Conservation (phyloP, 2,329 filamentous ascomycete species). For the Tolypocladium tropicale region DNA sequence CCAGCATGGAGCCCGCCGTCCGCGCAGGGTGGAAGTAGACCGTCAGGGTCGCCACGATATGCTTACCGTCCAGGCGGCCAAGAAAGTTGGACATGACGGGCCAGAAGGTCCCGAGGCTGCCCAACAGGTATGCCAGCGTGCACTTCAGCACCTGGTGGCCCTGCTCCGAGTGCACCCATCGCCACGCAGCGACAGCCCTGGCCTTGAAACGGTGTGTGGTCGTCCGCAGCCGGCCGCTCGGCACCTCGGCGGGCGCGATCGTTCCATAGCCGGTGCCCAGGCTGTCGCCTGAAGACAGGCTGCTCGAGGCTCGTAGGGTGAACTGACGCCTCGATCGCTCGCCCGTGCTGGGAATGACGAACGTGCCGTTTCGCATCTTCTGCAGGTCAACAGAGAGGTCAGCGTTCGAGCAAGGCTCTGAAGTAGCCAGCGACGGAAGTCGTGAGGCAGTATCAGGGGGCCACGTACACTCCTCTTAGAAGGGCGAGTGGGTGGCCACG, state of each 20-base stretch:
- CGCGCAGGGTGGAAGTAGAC: constrained; percentile 92
- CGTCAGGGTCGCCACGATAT: constrained; percentile 85
- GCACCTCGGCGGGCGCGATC: constrained; percentile 9
- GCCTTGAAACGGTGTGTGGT: constrained; percentile 12
- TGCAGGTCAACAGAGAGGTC: constrained; percentile 15
- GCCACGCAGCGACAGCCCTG: constrained; percentile 31
- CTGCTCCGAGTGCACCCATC: constrained; percentile 59
- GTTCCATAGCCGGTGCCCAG: background rate
- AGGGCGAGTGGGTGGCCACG: constrained; percentile 31
- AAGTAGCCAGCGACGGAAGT: background rate
- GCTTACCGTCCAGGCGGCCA: constrained; percentile 81
- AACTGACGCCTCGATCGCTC: constrained; percentile 74
- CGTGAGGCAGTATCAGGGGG: background rate
- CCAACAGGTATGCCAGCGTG: constrained; percentile 78
- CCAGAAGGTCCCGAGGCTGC: constrained; percentile 78
- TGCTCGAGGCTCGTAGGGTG: constrained; percentile 52
- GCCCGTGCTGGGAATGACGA: constrained; percentile 77
- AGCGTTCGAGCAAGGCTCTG: background rate
- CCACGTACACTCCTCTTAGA: constrained; percentile 35
- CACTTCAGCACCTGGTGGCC: constrained; percentile 83
- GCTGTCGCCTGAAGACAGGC: constrained; percentile 14
- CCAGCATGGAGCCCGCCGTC: constrained; percentile 79
- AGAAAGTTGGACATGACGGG: constrained; percentile 61
- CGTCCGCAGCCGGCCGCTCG: constrained; percentile 6
- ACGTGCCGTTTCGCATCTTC: constrained; percentile 76